These are phyloP conservation scores for Salix udensis DNA, from an alignment of 345 rosid species.

Conservation along the genomic window DNA sequence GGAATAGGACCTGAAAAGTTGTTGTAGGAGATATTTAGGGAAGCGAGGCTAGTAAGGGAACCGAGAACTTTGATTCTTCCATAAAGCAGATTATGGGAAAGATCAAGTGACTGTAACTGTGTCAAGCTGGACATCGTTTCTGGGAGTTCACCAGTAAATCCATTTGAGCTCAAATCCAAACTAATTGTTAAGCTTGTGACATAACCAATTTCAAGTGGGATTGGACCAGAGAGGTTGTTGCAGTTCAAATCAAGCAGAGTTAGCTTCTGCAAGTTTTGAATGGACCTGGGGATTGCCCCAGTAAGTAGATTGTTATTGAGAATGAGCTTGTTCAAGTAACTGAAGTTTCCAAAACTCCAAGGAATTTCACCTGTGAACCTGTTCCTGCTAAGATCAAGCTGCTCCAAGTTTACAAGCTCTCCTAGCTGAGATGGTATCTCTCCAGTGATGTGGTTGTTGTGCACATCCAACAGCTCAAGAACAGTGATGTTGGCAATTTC, in stretches of 20 bases:
- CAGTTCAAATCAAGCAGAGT: conserved; percentile 84
- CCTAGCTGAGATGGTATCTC: conserved; percentile 75
- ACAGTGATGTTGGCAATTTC: conserved; percentile 78
- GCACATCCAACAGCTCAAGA: conserved; percentile 82
- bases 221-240: conserved; percentile 64
- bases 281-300: conserved; percentile 66
- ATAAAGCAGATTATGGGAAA: conserved; percentile 59
- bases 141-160: conserved; percentile 64
- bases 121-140: conserved; percentile 63
- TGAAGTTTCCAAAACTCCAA: conserved; percentile 73
- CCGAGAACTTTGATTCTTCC: conserved; percentile 73
- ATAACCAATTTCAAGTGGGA: conserved; percentile 73
- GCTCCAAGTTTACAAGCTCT: conserved; percentile 91
- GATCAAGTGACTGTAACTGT: conserved; percentile 83
- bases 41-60: conserved; percentile 82
- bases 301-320: conserved; percentile 76
- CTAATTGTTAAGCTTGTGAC: conserved; percentile 78
- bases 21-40: conserved; percentile 80
- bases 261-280: conserved; percentile 60
- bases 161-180: conserved; percentile 72
- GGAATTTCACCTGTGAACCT: conserved; percentile 76
- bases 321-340: conserved; percentile 90
- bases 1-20: conserved; percentile 95
- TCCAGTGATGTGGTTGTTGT: conserved; percentile 76
- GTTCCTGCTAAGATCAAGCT: conserved; percentile 90